Conservation (phyloP, 2,329 filamentous ascomycete species). For the Aaosphaeria pasadenensis region DNA sequence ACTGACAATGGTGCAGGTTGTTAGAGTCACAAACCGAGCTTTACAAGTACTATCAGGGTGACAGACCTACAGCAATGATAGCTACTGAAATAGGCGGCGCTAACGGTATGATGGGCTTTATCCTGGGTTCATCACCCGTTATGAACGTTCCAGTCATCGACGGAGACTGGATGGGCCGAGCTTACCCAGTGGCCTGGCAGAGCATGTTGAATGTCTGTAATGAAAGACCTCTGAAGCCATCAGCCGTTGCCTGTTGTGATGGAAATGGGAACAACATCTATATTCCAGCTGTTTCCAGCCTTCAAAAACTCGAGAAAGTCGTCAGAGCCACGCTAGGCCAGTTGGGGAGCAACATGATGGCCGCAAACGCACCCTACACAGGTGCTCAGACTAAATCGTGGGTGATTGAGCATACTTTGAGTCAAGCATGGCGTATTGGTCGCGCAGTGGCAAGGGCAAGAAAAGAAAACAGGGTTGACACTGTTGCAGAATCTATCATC, state of each 20-base stretch:
- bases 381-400: slow-evolving; percentile 36
- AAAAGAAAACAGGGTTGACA: slow-evolving; percentile 35
- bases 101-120: slow-evolving; percentile 42
- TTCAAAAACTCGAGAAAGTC: slow-evolving; percentile 38
- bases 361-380: slow-evolving; percentile 37
- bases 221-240: slow-evolving; percentile 38
- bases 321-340: slow-evolving; percentile 35
- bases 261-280: slow-evolving; percentile 42
- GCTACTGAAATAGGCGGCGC: slow-evolving; percentile 48
- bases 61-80: slow-evolving; percentile 35
- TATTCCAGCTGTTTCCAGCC: slow-evolving; percentile 35
- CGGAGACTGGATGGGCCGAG: slow-evolving; percentile 49
- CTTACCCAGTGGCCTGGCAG: slow-evolving; percentile 47
- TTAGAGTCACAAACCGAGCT: slow-evolving; percentile 37
- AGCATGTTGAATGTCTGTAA: slow-evolving; percentile 44
- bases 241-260: slow-evolving; percentile 38
- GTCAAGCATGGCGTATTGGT: slow-evolving; percentile 38
- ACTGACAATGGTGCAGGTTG: slow-evolving; percentile 16
- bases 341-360: slow-evolving; percentile 34
- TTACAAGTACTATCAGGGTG: slow-evolving; percentile 29
- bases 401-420: slow-evolving; percentile 39
- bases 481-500: slow-evolving; percentile 38
- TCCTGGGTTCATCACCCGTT: slow-evolving; percentile 36
- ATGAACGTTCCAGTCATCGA: slow-evolving; percentile 45
- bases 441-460: slow-evolving; percentile 33